Base-by-base conservation (phyloP, 129 eudicot species). In the Centella asiatica region DNA sequence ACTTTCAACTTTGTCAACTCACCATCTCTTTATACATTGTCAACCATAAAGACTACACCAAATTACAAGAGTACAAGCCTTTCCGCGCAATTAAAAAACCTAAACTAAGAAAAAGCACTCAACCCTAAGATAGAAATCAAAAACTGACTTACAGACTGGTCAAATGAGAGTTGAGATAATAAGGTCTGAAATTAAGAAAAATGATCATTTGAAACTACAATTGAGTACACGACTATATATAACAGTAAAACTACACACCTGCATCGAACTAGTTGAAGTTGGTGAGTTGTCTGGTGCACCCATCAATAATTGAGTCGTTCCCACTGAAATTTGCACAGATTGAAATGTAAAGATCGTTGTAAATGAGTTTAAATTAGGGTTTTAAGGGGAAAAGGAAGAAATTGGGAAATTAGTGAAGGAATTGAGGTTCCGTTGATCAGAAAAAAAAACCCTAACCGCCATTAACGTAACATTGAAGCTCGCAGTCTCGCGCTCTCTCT, bases 221-320 rank as follows among this genome's bases (percentile, higher is more conserved):
- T 18, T 33, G 4, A 58, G 25, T 20, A 1, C 24, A 34, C 19
- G 37, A 22, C 24, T 58, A 0, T 2, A 22, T 20, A 29, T 6
- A 58, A 34, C 27, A 60, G 20, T 7, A 29, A 36, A 33, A 52
- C 25, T 1, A 60, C 83, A 64, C 17, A 83, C 95, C 95, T 83
- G 92, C 88, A 83, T 75, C 71, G 83, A 66, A 80, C 68, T 81
- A 71, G 55, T 70, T 17, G 78, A 64, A 69, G 73, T 45, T 7
- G 88, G 69, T 11, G 79, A 64, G 67, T 83, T 78, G 69, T 83
- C 95, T 65, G 74, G 85, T 69, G 92, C 82, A 5, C 81, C 95
- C 95, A 87, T 83, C 26, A 39, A 31, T 54, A 4, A 0, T 44
- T 37, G 76, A 44, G 46, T 33, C 4, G 44, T 62, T 14, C 47